Evolutionary conservation across 1,284 basidiomycete species (phyloP), one percentile per base, ranked within the genome.

Genomic region (Ustilago shanxiensis): DNA sequence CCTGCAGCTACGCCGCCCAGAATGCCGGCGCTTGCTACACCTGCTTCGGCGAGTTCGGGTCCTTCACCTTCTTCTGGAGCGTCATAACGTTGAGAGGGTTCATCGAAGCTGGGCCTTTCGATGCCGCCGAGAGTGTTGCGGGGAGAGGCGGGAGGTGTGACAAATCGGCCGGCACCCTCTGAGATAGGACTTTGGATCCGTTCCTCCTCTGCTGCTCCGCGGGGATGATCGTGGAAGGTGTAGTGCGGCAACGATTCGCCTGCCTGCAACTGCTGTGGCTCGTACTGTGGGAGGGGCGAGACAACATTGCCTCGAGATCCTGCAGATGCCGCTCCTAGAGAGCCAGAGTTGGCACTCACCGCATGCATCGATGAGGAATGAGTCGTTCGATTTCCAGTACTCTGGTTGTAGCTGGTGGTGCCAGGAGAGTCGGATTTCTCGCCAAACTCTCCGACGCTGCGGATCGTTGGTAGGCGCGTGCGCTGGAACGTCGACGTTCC

Each of bases 371-470:
- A 61, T 1, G 51, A 35, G 7, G 44, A 54, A 5, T 55, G 49
- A 4, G 39, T 22, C 0, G 53, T 61, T 8, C 51, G 47, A 16
- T 45, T 37, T 3, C 54, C 62, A 3, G 54, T 54, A 31, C 63
- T 58, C 26, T 54, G 56, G 13, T 31, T 57, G 16, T 29, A 52
- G 18, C 16, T n/a, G 5, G 31, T 31, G 8, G 7, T n/a, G 11
- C 54, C 50, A 52, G 47, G 47, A 26, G 47, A 28, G 18, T 71
- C 66, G 65, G 65, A 64, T 47, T 58, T 60, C 55, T 80, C 79
- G 24, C 79, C 78, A 22, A 81, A 77, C 51, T 81, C 79, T 45
- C 79, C 66, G 9, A 81, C 79, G 39, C 71, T 77, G 8, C 60
- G 72, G 54, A 81, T 81, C 9, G 79, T 80, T 1, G 79, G 64